Evolutionary conservation across 805 yeast species (phyloP), one percentile per base, ranked within the genome.

Genomic region (Saturnispora kantuleensis): DNA sequence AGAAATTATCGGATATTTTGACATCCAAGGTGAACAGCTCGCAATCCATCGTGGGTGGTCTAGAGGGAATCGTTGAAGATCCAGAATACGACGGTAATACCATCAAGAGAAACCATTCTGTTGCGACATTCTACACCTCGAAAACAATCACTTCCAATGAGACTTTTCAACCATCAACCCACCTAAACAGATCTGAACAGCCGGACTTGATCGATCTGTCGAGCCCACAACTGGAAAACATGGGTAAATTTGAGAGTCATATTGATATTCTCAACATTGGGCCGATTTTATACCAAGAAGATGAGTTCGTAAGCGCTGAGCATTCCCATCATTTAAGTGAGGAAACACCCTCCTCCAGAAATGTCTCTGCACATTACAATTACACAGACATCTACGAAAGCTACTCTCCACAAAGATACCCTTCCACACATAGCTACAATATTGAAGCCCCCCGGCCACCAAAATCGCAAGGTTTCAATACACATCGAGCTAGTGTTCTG

Each of bases 1-100:
- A 58, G 44, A 63, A 64, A 4, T 46, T 65, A 31, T 62, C 59
- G 39, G 60, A 56, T 33, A 59, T 65, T 16, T 47, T 64, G 21
- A 60, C 58, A 30, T 49, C 51, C 29, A 63, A 62, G 42, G 50
- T 56, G 10, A 39, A 17, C 12, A n/a, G 17, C 18, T 28, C 50
- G 9, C 47, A 48, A 26, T 12, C 39, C 3, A 39, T 35, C 17
- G 46, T 42, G 17, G 39, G 53, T 33, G 28, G 42, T 26, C 16
- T 54, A 11, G 56, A 48, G 35, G 59, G 52, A 31, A 48, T 51
- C 7, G 46, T 39, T 8, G 44, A 45, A 3, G 51, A 50, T 11
- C 42, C 41, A n/a, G 56, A 48, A 11, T 41, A 21, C 18, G 50
- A 46, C 10, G 36, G 33, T n/a, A 39, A 33, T 28, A 38, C 43